Base-by-base conservation (phyloP, 2,329 filamentous ascomycete genomes). In the Fusarium praegraminearum region DNA sequence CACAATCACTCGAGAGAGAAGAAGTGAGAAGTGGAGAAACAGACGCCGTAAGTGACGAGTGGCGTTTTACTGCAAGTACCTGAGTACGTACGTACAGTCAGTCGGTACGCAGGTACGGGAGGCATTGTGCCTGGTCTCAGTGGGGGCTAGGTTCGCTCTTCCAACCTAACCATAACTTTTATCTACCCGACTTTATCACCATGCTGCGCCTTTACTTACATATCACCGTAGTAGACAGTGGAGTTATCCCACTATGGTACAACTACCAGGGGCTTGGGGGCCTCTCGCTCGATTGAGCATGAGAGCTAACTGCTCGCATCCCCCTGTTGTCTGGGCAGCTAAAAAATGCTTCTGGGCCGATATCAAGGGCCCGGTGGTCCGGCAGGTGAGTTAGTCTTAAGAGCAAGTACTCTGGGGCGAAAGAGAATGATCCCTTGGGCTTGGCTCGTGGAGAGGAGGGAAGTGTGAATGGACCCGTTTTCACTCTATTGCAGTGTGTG, bases 121-220 rank as follows among this genome's bases (percentile, higher is more conserved):
- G 57, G 65, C 57, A 58, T 73, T 74, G 65, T 52, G 54, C 36
- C 62, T 61, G 46, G 56, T 69, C 62, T 68, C 54, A 67, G 67
- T 60, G 67, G 72, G 61, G 58, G 70, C 62, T 22, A 22, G 20
- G 20, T 49, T 54, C 28, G 20, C 32, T 53, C 62, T 61, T 61
- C 32, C 36, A 49, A 57, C 40, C 52, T 60, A 50, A 50, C 41
- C 47, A 49, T 55, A 38, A 62, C 45, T 50, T 35, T 20, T 20
- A 16, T 52, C 62, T 61, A 69, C 56, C 43, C 49, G 55, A 60
- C 55, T 62, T 65, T 49, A 41, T 22, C 6, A 43, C 15, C 24
- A 16, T 43, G 41, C 41, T 40, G 35, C 28, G 15, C 26, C 24
- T 30, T 30, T 26, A 51, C 20, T 7, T 26, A n/a, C 10, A n/a